Percentiles rank a stretch among this genome's conserved stretches.
Evolutionary conservation across 306 rosid species (phyloP).

Genomic region (Trifolium subterraneum): DNA sequence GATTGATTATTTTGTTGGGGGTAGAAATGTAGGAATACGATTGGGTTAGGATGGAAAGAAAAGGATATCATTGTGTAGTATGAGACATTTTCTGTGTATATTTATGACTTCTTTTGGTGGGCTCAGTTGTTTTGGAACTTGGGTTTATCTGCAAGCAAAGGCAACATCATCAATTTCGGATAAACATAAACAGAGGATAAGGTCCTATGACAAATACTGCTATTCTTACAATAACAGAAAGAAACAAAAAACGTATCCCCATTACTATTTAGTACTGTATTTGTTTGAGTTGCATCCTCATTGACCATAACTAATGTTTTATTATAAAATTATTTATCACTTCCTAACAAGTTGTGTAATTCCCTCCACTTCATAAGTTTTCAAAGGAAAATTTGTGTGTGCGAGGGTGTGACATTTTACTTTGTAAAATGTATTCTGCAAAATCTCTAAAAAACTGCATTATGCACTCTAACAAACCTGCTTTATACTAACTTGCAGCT

Average conservation of each 20-base stretch:
- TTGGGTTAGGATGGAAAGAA: slow-evolving; percentile 19
- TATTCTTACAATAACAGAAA: neutral
- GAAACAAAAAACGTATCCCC: neutral
- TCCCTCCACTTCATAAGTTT: neutral
- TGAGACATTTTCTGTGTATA: neutral
- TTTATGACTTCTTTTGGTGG: neutral
- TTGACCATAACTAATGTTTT: neutral
- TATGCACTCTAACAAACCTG: slow-evolving; percentile 15
- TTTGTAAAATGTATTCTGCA: neutral
- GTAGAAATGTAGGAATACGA: slow-evolving; percentile 7
- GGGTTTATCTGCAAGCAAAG: slow-evolving; percentile 16
- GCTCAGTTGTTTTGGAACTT: slow-evolving; percentile 1
- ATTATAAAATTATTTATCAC: neutral
- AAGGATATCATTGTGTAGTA: neutral
- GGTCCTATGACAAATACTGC: slow-evolving; percentile 4
- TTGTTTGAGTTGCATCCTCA: neutral
- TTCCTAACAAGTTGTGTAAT: neutral
- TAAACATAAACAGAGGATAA: neutral
- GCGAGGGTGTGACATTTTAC: neutral
- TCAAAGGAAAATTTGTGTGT: neutral
- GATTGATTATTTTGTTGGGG: neutral
- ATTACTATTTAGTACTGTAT: no score
- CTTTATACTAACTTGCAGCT: slow-evolving; percentile 59
- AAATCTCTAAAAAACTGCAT: slow-evolving; percentile 2
- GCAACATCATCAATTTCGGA: neutral